Conservation (phyloP, 1,284 basidiomycete genomes). For the Irpex sp. region DNA sequence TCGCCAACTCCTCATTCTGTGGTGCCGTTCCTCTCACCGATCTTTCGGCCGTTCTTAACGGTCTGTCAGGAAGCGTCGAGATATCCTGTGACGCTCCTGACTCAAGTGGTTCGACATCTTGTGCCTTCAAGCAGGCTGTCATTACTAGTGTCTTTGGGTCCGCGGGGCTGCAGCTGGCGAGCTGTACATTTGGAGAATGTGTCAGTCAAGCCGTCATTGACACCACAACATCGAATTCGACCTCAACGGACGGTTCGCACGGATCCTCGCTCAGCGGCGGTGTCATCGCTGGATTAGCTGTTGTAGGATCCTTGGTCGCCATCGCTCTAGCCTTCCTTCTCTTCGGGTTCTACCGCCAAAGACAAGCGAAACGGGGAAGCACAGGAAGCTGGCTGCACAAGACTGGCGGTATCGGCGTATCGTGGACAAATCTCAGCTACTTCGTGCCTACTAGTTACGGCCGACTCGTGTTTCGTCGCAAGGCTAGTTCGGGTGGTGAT, state of each 20-base stretch:
- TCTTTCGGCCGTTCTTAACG: conserved; percentile 57
- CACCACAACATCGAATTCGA: conserved; percentile 31
- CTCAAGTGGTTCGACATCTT: conserved; percentile 48
- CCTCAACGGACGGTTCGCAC: conserved; percentile 20
- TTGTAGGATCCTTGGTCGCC: conserved; percentile 68
- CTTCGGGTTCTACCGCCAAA: conserved; percentile 60
- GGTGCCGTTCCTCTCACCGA: conserved; percentile 46
- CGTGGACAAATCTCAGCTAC: conserved; percentile 74
- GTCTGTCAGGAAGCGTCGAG: conserved; percentile 54
- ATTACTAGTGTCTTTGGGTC: conserved; percentile 70
- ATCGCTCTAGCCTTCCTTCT: conserved; percentile 53
- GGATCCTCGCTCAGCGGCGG: conserved; percentile 60
- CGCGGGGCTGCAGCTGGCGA: conserved; percentile 62
- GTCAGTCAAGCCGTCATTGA: conserved; percentile 77
- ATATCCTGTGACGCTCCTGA: conserved; percentile 60
- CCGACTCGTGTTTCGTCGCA: conserved; percentile 1
- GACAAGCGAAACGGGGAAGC: conserved; percentile 50
- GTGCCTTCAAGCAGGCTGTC: conserved; percentile 72
- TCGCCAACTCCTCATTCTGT: conserved; percentile 69
- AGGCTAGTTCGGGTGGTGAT: conserved; percentile 23
- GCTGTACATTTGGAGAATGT: conserved; percentile 85
- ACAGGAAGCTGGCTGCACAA: conserved; percentile 29
- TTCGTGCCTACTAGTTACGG: conserved; percentile 32
- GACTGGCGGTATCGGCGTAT: conserved; percentile 54
- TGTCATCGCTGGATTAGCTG: conserved; percentile 84